phyloP scores from a whole-genome alignment of 805 yeast species.

The Saccharomycopsis microspora region DNA sequence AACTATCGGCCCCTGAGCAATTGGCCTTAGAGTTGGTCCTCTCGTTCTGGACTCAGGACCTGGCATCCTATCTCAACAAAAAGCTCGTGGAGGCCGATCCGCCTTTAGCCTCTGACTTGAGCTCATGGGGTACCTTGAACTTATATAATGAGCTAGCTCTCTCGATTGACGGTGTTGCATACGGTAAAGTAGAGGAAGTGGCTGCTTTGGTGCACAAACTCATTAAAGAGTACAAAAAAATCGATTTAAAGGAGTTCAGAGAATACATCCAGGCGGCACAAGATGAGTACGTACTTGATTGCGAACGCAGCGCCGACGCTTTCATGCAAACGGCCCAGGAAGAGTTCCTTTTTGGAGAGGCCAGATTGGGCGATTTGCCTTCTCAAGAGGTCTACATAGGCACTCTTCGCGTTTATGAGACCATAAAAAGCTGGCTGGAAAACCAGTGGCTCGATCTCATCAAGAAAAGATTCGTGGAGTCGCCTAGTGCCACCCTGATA shows the following conservation, averaged over 20 bases:
- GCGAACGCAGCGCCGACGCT: constrained; percentile 45
- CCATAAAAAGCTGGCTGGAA: constrained; percentile 45
- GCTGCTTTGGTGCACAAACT: constrained; percentile 39
- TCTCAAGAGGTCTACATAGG: constrained; percentile 48
- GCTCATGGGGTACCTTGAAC: constrained; percentile 66
- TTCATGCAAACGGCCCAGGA: constrained; percentile 41
- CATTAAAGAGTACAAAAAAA: constrained; percentile 38
- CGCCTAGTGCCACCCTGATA: constrained; percentile 52
- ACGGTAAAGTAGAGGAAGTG: constrained; percentile 43
- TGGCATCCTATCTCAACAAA: constrained; percentile 65
- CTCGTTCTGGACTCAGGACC: constrained; percentile 62
- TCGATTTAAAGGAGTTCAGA: constrained; percentile 24
- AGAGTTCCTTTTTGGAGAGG: constrained; percentile 72
- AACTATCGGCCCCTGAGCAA: constrained; percentile 36
- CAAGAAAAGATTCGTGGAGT: constrained; percentile 41
- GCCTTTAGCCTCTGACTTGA: constrained; percentile 68
- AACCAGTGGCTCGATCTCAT: constrained; percentile 58
- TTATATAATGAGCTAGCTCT: constrained; percentile 47
- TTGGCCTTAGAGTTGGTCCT: constrained; percentile 65
- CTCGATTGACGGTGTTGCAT: constrained; percentile 61
- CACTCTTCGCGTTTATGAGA: not conserved
- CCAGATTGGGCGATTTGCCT: constrained; percentile 40
- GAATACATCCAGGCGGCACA: constrained; percentile 54
- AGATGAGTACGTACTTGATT: constrained; percentile 45
- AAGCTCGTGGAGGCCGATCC: constrained; percentile 69